phyloP scores from a whole-genome alignment of 2,329 filamentous ascomycete genomes.

The Dactylellina parvicollis region DNA sequence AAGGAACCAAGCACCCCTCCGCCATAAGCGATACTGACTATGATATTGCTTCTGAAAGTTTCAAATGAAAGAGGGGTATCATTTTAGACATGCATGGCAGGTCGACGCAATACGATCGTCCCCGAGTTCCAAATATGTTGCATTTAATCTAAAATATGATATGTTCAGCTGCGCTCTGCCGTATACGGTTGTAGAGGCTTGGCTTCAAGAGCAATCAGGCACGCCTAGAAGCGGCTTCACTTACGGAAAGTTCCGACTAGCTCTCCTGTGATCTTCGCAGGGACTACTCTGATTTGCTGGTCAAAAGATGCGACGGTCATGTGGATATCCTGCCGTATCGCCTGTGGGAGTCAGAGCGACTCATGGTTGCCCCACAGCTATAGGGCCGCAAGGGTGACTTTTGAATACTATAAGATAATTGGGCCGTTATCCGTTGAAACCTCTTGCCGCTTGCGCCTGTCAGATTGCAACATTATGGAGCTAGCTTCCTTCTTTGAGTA shows the following conservation, averaged over 20 bases:
- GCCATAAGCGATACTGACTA: not conserved
- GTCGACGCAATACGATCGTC: not conserved
- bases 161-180: not conserved
- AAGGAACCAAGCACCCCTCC: not conserved
- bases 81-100: not conserved
- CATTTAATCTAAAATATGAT: conserved; percentile 7
- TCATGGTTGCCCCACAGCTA: conserved; percentile 12
- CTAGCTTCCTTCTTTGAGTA: too few species aligned
- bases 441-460: too few species aligned
- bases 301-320: not conserved
- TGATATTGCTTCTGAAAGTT: not conserved
- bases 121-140: not conserved
- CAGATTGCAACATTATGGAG: too few species aligned
- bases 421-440: too few species aligned
- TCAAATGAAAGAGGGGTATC: not conserved
- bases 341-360: conserved; percentile 9
- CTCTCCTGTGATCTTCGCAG: not conserved
- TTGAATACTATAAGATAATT: not conserved
- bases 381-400: not conserved
- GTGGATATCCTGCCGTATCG: conserved; percentile 5
- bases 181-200: not conserved
- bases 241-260: not conserved
- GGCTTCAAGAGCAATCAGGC: not conserved
- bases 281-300: not conserved
- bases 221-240: not conserved